Percentiles rank a stretch among this genome's conserved stretches.
phyloP scores from a whole-genome alignment of 2,329 filamentous ascomycete species.

The Microdochium paspali region DNA sequence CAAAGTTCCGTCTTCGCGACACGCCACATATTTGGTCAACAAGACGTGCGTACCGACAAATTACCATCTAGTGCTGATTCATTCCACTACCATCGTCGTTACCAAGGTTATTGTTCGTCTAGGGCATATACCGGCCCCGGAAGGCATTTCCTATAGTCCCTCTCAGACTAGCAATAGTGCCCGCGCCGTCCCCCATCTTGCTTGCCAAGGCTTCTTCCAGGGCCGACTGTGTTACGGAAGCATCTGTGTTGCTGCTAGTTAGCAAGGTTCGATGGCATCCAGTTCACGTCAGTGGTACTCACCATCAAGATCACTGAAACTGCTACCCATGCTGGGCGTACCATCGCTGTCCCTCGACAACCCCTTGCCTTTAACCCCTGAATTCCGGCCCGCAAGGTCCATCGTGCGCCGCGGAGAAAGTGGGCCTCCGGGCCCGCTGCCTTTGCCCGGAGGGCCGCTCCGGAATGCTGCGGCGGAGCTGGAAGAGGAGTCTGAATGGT shows the following conservation, averaged over 20 bases:
- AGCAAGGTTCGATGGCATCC: not conserved
- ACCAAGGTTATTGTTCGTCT: constrained; percentile 4
- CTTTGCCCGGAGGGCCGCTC: constrained; percentile 16
- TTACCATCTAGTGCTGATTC: not conserved
- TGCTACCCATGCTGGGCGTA: constrained; percentile 74
- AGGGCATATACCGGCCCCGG: constrained; percentile 48
- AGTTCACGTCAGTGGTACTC: too few species aligned
- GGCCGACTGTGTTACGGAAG: constrained; percentile 71
- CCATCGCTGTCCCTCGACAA: constrained; percentile 58
- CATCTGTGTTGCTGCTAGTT: constrained; percentile 42
- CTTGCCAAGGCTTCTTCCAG: constrained; percentile 70
- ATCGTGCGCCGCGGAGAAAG: constrained; percentile 50
- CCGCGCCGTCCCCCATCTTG: constrained; percentile 56
- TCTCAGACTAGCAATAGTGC: constrained; percentile 50
- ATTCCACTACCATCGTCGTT: not conserved
- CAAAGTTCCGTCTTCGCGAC: too few species aligned
- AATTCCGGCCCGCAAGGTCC: constrained; percentile 47
- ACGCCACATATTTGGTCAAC: too few species aligned
- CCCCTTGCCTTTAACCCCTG: constrained; percentile 37
- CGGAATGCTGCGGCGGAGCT: constrained; percentile 36
- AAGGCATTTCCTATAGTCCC: constrained; percentile 59
- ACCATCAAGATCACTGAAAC: constrained; percentile 79
- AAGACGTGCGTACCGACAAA: too few species aligned
- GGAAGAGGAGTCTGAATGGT: constrained; percentile 55
- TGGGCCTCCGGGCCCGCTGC: constrained; percentile 29